Base-by-base conservation (phyloP, 306 rosid genomes). In the Sicyos baderoa region DNA sequence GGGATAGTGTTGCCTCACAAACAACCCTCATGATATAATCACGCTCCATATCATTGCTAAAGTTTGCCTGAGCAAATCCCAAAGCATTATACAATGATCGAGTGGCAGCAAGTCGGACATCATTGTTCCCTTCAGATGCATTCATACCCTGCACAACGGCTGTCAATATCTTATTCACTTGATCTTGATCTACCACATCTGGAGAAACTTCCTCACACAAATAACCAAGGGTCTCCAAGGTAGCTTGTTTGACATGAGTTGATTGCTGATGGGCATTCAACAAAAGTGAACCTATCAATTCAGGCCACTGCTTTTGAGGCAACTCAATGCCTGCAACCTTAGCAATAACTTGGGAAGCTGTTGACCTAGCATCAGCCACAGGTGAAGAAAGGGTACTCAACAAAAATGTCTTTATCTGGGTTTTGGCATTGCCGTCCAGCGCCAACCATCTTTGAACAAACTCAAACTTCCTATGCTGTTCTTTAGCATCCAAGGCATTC, bases 131-230 rank as follows among this genome's bases (percentile, higher is more conserved):
- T 79, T 91, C 97, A 0, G 97, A 55, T 54, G 97, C 79, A 68
- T 84, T 89, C 95, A 91, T 87, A 44, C 97, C 97, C 85, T 91
- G 97, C 61, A 91, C 96, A 42, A 91, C 95, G 27, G 97, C 96
- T 12, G 97, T 89, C 72, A 91, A 93, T 80, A 91, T 91, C 82
- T 84, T 88, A 81, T 91, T 89, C 79, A 89, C 97, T 55, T 91
- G 89, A 57, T 82, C 95, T 82, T 89, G 97, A 8, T 89, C 97
- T 69, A 91, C 80, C 67, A 77, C 87, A 47, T 91, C 97, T 0
- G 97, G 90, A 44, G 97, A 91, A 15, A 91, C 96, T 86, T 91
- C 97, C 79, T 91, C 96, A 25, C 97, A 91, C 42, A 91, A 80
- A 82, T 91, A 91, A 57, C 97, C 97, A 81, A 91, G 95, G 58